Evolutionary conservation across 768 basidiomycete species (phyloP).

Genomic region (Naganishia randhawae): DNA sequence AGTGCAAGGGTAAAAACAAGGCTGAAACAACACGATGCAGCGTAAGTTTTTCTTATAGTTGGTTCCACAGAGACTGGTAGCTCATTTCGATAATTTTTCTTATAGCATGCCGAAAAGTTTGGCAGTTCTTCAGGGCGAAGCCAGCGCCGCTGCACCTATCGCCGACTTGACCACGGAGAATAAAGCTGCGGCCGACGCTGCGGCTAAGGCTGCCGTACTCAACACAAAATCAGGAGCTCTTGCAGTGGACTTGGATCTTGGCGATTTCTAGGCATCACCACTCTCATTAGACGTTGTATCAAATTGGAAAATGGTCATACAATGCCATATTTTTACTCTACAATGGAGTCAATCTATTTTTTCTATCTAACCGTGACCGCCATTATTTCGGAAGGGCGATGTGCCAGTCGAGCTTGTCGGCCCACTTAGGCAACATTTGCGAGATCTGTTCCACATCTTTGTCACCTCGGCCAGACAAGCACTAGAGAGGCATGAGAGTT

Average conservation of each 20-base stretch:
- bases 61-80: too few relatives aligned
- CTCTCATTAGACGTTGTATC: neutral
- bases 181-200: constrained; percentile 26
- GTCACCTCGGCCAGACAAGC: constrained; percentile 90
- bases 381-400: constrained; percentile 49
- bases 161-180: constrained; percentile 15
- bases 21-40: constrained; percentile 52
- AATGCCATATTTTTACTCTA: constrained; percentile 4
- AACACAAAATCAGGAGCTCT: constrained; percentile 34
- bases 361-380: neutral
- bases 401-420: constrained; percentile 89
- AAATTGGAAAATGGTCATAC: neutral
- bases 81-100: neutral
- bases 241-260: constrained; percentile 48
- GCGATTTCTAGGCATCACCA: constrained; percentile 39
- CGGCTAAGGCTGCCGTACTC: constrained; percentile 30
- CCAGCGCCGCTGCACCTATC: neutral
- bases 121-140: constrained; percentile 3
- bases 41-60: neutral
- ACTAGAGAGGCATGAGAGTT: constrained; percentile 55
- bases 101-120: neutral
- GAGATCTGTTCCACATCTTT: constrained; percentile 98
- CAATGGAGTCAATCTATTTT: constrained; percentile 10
- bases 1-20: constrained; percentile 67
- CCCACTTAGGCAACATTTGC: constrained; percentile 92